Base-by-base conservation (phyloP, 148 eudicot genomes). In the Simmondsia chinensis region DNA sequence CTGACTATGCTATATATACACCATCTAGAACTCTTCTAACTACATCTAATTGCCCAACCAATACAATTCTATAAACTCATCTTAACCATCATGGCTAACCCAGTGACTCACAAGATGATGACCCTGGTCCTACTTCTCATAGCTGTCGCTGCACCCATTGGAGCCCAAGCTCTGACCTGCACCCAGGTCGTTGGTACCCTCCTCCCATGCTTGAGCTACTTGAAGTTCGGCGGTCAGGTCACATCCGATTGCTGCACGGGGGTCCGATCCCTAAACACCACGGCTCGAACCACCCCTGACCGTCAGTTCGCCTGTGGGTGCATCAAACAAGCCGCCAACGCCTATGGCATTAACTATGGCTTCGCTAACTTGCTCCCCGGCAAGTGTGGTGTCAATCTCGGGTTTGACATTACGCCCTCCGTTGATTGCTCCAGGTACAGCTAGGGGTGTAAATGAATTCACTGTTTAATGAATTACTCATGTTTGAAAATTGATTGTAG, bases 361-460 rank as follows among this genome's bases (percentile, higher is more conserved):
- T 44, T 10, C 43, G 71, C 46, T 27, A 47, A 35, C 6, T 23
- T n/a, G 10, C 56, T 66, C 12, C 61, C 66, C 27, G 36, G 34
- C 27, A 50, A 61, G 31, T 66, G 71, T 22, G 52, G 57, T 26
- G 43, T 60, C 10, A 42, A 41, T 18, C 9, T 58, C 10, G 32
- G 58, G n/a, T 53, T 42, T 39, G 17, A 29, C 4, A 39, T 66
- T 9, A 42, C 14, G 0, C 39, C 60, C 12, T 13, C 10, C 23
- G 7, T 37, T 7, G 61, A 66, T 28, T 66, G 71, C 40, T 41
- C 46, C 14, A 66, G 10, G 71, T 66, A 60, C n/a, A n/a, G n/a
- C n/a, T n/a, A n/a, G n/a, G n/a, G n/a, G n/a, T n/a, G n/a, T n/a
- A n/a, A n/a, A n/a, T n/a, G n/a, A n/a, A n/a, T n/a, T n/a, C n/a